Evolutionary conservation across 1,284 basidiomycete species (phyloP).

Genomic region (Cutaneotrichosporon sp.): DNA sequence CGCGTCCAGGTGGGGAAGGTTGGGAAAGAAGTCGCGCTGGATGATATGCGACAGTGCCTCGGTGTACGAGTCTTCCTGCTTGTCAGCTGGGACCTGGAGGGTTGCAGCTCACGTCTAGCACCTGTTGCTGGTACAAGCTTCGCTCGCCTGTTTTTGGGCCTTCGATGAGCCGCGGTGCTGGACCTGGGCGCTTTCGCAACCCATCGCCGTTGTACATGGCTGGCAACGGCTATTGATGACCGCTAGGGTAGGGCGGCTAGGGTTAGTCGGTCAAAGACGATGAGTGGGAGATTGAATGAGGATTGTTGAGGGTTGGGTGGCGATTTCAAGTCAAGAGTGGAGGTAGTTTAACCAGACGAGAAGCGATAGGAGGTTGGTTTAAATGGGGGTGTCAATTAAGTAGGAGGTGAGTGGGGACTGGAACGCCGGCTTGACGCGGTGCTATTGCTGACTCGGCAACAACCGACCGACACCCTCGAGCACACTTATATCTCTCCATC

Average conservation of each 20-base stretch:
- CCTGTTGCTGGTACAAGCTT: conserved; percentile 41
- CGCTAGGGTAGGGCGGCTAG: background rate
- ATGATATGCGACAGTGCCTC: conserved; percentile 88
- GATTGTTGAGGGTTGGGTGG: conserved; percentile 2
- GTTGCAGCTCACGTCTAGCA: conserved; percentile 35
- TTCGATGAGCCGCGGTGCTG: conserved; percentile 25
- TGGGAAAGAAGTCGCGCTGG: conserved; percentile 95
- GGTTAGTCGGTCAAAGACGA: background rate
- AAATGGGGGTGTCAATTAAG: background rate
- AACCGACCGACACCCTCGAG: too few relatives aligned
- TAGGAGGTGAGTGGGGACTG: too few relatives aligned
- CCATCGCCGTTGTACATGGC: conserved; percentile 15
- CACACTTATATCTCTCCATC: too few relatives aligned
- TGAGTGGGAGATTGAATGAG: too few relatives aligned
- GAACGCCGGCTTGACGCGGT: background rate
- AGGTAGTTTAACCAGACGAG: background rate
- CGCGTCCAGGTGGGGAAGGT: conserved; percentile 76
- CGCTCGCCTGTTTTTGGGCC: conserved; percentile 35
- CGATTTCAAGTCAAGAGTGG: too few relatives aligned
- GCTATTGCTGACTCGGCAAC: background rate
- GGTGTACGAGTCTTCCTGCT: conserved; percentile 84
- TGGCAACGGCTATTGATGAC: too few relatives aligned
- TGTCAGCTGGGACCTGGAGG: conserved; percentile 10
- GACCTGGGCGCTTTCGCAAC: conserved; percentile 33
- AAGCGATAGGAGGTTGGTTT: background rate